A percentile compares a stretch with the other conserved stretches of the same genome.
These are phyloP conservation scores for Ogataea methanolica DNA, from an alignment of 805 yeast genomes.

Conservation along the genomic window DNA sequence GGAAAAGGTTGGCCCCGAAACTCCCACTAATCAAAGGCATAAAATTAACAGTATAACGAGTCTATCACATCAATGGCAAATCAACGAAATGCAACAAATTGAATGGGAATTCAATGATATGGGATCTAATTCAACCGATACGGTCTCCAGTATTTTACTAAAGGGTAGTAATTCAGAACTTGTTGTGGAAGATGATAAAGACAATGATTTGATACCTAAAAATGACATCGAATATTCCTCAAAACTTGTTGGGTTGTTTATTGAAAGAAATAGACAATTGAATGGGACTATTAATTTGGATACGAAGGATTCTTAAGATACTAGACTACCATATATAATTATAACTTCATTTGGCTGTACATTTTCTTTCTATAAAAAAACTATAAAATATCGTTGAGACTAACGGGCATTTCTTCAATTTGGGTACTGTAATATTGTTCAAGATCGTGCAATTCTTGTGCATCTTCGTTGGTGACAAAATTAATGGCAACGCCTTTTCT, in stretches of 20 bases:
- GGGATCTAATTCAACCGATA: conserved; percentile 1
- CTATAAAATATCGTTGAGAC: conserved; percentile 22
- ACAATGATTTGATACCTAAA: conserved; percentile 17
- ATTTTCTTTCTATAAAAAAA: not conserved
- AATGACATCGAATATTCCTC: conserved; percentile 19
- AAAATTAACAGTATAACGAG: conserved; percentile 7
- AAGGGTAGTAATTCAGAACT: conserved; percentile 22
- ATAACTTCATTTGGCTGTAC: no score
- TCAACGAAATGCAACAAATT: conserved; percentile 1
- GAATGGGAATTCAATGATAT: conserved; percentile 16
- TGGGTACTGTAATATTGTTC: conserved; percentile 87
- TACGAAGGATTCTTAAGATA: not conserved
- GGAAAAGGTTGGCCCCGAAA: not conserved
- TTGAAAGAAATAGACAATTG: conserved; percentile 18
- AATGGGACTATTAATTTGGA: conserved; percentile 2
- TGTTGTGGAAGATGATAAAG: conserved; percentile 13
- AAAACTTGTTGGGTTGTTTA: conserved; percentile 18
- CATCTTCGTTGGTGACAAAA: conserved; percentile 80
- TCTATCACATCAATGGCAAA: conserved; percentile 13
- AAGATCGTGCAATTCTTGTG: conserved; percentile 70
- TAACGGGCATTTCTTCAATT: conserved; percentile 87
- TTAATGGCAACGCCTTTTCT: conserved; percentile 97
- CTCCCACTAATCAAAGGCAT: not conserved
- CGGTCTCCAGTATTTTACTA: conserved; percentile 8
- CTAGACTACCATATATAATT: not conserved